Base-by-base conservation (phyloP, 805 yeast genomes). In the Yarrowia sp. region DNA sequence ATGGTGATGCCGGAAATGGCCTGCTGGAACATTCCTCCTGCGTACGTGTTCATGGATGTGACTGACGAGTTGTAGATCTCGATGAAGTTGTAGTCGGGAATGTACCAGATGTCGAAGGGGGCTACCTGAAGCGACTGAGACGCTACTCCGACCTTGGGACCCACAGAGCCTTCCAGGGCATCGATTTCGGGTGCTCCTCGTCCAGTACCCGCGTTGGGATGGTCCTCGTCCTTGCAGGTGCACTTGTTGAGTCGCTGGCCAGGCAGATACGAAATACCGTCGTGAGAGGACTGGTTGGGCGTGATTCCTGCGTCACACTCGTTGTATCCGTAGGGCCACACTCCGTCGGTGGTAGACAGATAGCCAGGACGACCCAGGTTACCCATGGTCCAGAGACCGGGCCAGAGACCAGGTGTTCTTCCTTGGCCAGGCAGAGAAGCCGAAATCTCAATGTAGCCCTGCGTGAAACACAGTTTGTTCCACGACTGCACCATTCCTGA, bases 101-200 rank as follows among this genome's bases (percentile, higher is more conserved):
- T 82, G 74, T 90, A 93, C 98, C 98, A 93, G 68, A 92, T 87
- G 76, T 93, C 98, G 73, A 85, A 85, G 10, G 98, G 98, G 17
- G 98, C 98, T 67, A 91, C 78, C 80, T 93, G 98, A 72, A 88
- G 76, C 3, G 98, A 91, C 76, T 93, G 99, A 4, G 98, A 90
- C 1, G 92, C 97, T 46, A 87, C 83, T 70, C 95, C 95, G 68
- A 78, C 72, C 43, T 69, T 67, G 21, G 80, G 64, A 14, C 74
- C 78, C 1, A 87, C 80, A 69, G 90, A 92, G 68, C 88, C 97
- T 82, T 93, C 98, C 62, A 93, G 74, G 49, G 87, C 85, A 84
- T 93, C 98, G 70, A 93, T 90, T 80, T 92, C 98, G 10, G 97
- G 97, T 0, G 97, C 96, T 62, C 97, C 97, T 75, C 98, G 85